Percentiles rank a stretch among this genome's conserved stretches.
Conservation (phyloP, 441 rosid genomes). For the Erodium texanum region DNA sequence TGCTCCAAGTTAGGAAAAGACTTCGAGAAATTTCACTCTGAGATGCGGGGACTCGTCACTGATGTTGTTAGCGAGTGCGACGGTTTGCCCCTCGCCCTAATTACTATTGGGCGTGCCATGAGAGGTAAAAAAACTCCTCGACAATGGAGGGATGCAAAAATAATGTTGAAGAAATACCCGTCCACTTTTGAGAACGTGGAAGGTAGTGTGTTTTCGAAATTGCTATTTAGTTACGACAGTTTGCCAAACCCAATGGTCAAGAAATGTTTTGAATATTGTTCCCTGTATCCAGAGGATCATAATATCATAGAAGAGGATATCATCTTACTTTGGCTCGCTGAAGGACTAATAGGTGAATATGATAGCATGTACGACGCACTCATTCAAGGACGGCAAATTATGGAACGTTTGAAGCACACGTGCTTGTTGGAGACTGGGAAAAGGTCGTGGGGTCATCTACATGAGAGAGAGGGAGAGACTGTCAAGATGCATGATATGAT, state of each 20-base stretch:
- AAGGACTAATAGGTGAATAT: background rate
- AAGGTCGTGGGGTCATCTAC: too few relatives aligned
- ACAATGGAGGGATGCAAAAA: background rate
- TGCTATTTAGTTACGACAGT: background rate
- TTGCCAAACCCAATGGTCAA: background rate
- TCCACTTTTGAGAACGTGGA: background rate
- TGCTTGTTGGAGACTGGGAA: background rate
- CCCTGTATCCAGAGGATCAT: background rate
- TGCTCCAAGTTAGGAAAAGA: constrained; percentile 9
- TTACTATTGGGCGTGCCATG: constrained; percentile 25
- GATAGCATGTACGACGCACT: background rate
- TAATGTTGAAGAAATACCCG: background rate
- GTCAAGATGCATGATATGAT: background rate
- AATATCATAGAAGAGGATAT: background rate
- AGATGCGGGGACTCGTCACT: constrained; percentile 9
- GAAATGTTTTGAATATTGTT: background rate
- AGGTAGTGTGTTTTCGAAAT: background rate
- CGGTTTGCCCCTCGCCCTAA: constrained; percentile 26
- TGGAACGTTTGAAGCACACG: background rate
- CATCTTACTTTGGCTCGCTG: background rate
- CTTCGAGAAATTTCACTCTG: constrained; percentile 12
- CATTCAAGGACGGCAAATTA: background rate
- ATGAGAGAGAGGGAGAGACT: background rate
- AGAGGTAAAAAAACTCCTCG: background rate
- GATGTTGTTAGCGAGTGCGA: constrained; percentile 15